These are phyloP conservation scores for Phellopilus nigrolimitatus DNA, from an alignment of 1,284 basidiomycete genomes.

Conservation along the genomic window DNA sequence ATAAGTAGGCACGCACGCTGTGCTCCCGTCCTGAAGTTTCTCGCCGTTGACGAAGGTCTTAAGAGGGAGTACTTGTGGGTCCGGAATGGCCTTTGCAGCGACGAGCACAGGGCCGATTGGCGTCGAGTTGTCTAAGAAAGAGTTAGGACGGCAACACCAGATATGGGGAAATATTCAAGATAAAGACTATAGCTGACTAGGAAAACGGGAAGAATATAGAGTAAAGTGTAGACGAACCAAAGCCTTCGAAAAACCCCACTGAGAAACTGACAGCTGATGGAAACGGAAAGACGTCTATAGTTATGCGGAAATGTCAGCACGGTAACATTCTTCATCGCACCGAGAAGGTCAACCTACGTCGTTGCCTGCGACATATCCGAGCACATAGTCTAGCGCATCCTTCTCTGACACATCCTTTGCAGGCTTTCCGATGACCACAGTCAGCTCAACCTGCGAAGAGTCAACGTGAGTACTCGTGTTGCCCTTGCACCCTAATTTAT, in stretches of 20 bases:
- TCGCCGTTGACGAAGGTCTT: constrained; percentile 66
- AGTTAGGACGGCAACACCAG: too few relatives aligned
- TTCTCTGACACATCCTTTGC: constrained; percentile 73
- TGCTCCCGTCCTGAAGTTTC: constrained; percentile 70
- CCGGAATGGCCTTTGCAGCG: constrained; percentile 53
- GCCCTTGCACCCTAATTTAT: not conserved
- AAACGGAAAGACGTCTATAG: constrained; percentile 71
- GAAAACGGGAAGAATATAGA: not conserved
- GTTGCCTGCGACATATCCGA: constrained; percentile 77
- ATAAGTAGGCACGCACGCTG: constrained; percentile 45
- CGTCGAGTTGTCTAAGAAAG: constrained; percentile 61
- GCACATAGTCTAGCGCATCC: constrained; percentile 76
- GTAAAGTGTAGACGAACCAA: constrained; percentile 50
- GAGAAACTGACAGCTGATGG: constrained; percentile 68
- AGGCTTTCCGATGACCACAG: constrained; percentile 77
- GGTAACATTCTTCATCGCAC: not conserved
- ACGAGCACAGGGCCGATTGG: constrained; percentile 78
- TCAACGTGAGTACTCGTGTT: not conserved
- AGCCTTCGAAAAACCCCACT: constrained; percentile 84
- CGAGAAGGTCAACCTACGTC: constrained; percentile 50
- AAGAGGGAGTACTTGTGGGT: constrained; percentile 68
- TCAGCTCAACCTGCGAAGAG: constrained; percentile 58
- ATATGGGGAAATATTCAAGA: too few relatives aligned
- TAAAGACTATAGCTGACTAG: too few relatives aligned
- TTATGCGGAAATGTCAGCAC: not conserved